A percentile compares a stretch with the other conserved stretches of the same genome.
These are phyloP conservation scores for Fusarium sp. DNA, from an alignment of 2,329 filamentous ascomycete genomes.

Conservation along the genomic window DNA sequence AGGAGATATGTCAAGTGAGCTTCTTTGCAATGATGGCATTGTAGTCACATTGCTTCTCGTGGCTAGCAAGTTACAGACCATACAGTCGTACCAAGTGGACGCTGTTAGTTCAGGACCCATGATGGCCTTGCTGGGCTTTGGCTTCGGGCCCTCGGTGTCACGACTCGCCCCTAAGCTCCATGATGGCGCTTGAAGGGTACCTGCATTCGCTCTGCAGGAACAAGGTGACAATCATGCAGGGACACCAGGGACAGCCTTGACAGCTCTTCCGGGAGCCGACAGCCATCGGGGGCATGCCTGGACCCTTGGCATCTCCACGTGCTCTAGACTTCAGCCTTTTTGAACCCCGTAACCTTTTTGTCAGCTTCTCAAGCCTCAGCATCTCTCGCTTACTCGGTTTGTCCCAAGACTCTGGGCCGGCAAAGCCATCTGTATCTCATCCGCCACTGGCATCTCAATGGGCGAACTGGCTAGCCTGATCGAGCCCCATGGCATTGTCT, in stretches of 20 bases:
- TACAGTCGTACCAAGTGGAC: neutral
- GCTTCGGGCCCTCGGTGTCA: slow-evolving; percentile 10
- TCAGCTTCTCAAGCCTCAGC: slow-evolving; percentile 7
- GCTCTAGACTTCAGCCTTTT: slow-evolving; percentile 14
- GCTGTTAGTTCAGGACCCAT: neutral
- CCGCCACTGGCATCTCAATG: neutral
- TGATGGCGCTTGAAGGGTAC: slow-evolving; percentile 9
- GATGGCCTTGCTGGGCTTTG: neutral
- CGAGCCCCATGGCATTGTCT: slow-evolving; percentile 13
- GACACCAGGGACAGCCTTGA: neutral
- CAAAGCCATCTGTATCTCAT: neutral
- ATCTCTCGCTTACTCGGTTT: slow-evolving; percentile 1
- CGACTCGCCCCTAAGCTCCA: neutral
- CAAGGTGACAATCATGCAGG: slow-evolving; percentile 23
- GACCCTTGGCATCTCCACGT: slow-evolving; percentile 30
- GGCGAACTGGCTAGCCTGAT: neutral
- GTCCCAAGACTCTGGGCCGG: neutral
- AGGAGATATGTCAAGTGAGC: neutral
- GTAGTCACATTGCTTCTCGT: neutral
- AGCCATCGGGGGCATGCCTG: slow-evolving; percentile 28
- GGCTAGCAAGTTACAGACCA: neutral
- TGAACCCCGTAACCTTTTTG: slow-evolving; percentile 3
- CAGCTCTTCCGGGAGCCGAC: slow-evolving; percentile 19
- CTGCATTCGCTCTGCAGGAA: slow-evolving; percentile 26
- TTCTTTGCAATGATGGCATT: neutral